phyloP scores from a whole-genome alignment of 2,329 filamentous ascomycete genomes.

The Fusarium sp. region DNA sequence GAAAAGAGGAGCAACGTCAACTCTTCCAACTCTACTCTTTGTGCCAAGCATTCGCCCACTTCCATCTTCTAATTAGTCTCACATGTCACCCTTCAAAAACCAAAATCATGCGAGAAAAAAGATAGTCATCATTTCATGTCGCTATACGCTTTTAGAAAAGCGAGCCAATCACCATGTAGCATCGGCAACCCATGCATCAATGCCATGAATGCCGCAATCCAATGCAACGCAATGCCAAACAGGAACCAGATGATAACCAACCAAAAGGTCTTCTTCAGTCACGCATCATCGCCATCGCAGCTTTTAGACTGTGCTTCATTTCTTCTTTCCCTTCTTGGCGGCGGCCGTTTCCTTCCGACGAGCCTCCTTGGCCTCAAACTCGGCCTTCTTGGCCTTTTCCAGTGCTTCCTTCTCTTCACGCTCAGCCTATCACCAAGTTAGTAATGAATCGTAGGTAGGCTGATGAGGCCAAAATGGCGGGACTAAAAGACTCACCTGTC shows the following conservation, averaged over 20 bases:
- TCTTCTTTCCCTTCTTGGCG: constrained; percentile 64
- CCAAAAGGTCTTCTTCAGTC: neutral
- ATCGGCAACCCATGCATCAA: neutral
- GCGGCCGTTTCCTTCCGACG: constrained; percentile 66
- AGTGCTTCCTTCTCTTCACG: constrained; percentile 67
- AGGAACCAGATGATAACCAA: neutral
- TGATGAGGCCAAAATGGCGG: too few relatives aligned
- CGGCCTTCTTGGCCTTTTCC: constrained; percentile 60
- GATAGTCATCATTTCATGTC: neutral
- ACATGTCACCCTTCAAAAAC: neutral
- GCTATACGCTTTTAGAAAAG: neutral
- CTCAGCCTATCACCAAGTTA: constrained; percentile 59
- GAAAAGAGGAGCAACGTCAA: neutral
- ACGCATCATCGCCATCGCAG: constrained; percentile 6
- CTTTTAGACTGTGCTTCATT: constrained; percentile 41
- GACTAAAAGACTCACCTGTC: constrained; percentile 68
- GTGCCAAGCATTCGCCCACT: neutral
- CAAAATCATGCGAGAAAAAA: neutral
- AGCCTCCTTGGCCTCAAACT: constrained; percentile 67
- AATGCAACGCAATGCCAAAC: neutral
- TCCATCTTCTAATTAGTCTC: neutral
- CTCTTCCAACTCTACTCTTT: neutral
- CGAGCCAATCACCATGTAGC: neutral
- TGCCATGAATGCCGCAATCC: neutral
- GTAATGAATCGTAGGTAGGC: constrained; percentile 39